These are phyloP conservation scores for Lepiota venenata DNA, from an alignment of 768 basidiomycete species.

Conservation along the genomic window DNA sequence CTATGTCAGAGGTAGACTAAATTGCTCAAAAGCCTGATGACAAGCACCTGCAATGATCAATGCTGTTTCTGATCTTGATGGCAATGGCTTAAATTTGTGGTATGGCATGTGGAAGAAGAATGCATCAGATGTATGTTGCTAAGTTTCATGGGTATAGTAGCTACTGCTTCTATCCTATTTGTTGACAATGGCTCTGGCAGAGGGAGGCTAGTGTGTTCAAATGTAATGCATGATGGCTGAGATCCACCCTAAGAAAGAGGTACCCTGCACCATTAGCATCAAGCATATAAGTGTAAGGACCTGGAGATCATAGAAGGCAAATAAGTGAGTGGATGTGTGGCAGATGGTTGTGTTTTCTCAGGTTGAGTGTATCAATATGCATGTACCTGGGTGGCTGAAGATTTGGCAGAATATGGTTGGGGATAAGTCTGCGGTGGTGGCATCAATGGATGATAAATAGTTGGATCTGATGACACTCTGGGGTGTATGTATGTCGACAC, in stretches of 20 bases:
- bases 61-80: conserved; percentile 6
- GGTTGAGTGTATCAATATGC: conserved; percentile 23
- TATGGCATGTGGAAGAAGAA: too few relatives aligned
- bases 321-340: conserved; percentile 16
- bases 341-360: conserved; percentile 21
- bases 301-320: too few relatives aligned
- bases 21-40: conserved; percentile 13
- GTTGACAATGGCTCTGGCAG: too few relatives aligned
- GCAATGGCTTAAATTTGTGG: conserved; percentile 14
- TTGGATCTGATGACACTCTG: conserved; percentile 15
- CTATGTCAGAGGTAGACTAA: too few relatives aligned
- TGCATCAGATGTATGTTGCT: too few relatives aligned
- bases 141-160: too few relatives aligned
- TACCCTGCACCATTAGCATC: too few relatives aligned
- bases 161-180: too few relatives aligned
- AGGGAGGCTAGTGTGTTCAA: too few relatives aligned
- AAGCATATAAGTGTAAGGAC: too few relatives aligned
- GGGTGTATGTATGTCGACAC: conserved; percentile 25
- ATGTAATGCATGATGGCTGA: too few relatives aligned
- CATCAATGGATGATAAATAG: conserved; percentile 32
- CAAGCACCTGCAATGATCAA: conserved; percentile 9
- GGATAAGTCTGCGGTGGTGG: conserved; percentile 28
- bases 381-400: conserved; percentile 19
- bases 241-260: too few relatives aligned
- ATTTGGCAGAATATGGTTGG: conserved; percentile 18